Percentiles rank a stretch among this genome's conserved stretches.
These are phyloP conservation scores for Chernovozyma sophiae-reginae DNA, from an alignment of 1,139 yeast species.

Conservation along the genomic window DNA sequence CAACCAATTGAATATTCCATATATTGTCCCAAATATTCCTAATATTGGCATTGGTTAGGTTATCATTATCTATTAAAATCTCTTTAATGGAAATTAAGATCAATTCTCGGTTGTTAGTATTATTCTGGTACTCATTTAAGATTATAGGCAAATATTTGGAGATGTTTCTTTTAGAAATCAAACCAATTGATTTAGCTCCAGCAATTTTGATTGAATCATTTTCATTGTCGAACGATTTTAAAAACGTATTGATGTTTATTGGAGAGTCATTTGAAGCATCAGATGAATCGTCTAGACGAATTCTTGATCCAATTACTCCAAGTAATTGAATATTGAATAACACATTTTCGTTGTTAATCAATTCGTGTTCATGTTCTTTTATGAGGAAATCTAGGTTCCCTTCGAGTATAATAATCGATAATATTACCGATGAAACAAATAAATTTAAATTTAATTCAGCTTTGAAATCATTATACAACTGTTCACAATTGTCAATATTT, in stretches of 20 bases:
- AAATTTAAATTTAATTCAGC: conserved; percentile 12
- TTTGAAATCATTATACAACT: not conserved
- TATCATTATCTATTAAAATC: conserved; percentile 19
- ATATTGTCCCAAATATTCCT: conserved; percentile 15
- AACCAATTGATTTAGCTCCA: conserved; percentile 54
- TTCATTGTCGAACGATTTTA: conserved; percentile 19
- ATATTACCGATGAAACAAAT: conserved; percentile 29
- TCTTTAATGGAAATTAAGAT: conserved; percentile 36
- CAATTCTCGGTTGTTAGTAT: conserved; percentile 21
- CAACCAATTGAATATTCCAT: conserved; percentile 9
- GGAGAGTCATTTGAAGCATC: not conserved
- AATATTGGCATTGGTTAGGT: conserved; percentile 1
- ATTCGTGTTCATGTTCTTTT: conserved; percentile 23
- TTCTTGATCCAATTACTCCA: conserved; percentile 43
- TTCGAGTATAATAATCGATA: conserved; percentile 39
- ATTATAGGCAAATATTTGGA: conserved; percentile 29
- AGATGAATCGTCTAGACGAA: conserved; percentile 14
- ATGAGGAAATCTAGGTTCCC: conserved; percentile 28
- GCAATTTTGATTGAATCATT: conserved; percentile 37
- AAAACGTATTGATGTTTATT: conserved; percentile 25
- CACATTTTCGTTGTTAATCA: conserved; percentile 18
- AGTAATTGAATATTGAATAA: conserved; percentile 36
- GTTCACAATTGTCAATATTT: not conserved
- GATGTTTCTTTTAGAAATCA: conserved; percentile 38
- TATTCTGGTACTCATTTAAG: conserved; percentile 20